Evolutionary conservation across 345 rosid species (phyloP), one percentile per base, ranked within the genome.

Genomic region (Camelina neglecta): DNA sequence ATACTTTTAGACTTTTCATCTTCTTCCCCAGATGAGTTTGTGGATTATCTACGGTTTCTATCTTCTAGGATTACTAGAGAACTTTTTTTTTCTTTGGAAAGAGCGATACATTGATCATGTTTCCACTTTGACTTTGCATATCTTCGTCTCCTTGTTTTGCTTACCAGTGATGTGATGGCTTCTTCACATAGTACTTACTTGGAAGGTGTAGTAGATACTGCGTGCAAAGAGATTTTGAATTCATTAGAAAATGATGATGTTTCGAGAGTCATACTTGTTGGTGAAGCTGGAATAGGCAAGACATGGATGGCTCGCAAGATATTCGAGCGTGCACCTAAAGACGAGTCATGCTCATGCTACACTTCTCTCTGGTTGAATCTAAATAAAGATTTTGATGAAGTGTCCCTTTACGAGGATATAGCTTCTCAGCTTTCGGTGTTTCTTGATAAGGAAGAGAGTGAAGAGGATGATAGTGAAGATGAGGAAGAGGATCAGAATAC

Each of bases 371-470:
- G 23, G 53, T 49, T 49, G 51, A 47, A 47, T n/a, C 20, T 47
- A 5, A n/a, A 47, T n/a, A 47, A 47, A 47, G 51, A n/a, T 15
- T n/a, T 47, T 6, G 20, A 47, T 47, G 51, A 15, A 47, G 8
- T 47, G 51, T 47, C 51, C 9, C 51, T 47, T n/a, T 47, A 47
- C 51, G 51, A 47, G 51, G 6, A 47, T n/a, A 47, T 47, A 15
- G 51, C 51, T 47, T 47, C 51, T 47, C 51, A 47, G 20, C 20
- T 47, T 5, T 47, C 51, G 2, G 8, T 47, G 6, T 47, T 47
- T 47, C 51, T n/a, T 47, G 51, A 47, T 47, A 47, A n/a, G 20
- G 51, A 47, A 47, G 51, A 47, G 51, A 47, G 51, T 45, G 50
- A 45, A 45, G 50, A 45, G 18, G 50, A 45, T 45, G 51, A 47